Evolutionary conservation across 495 filamentous ascomycete genomes (phyloP).

Genomic region (Neurospora cerealis): DNA sequence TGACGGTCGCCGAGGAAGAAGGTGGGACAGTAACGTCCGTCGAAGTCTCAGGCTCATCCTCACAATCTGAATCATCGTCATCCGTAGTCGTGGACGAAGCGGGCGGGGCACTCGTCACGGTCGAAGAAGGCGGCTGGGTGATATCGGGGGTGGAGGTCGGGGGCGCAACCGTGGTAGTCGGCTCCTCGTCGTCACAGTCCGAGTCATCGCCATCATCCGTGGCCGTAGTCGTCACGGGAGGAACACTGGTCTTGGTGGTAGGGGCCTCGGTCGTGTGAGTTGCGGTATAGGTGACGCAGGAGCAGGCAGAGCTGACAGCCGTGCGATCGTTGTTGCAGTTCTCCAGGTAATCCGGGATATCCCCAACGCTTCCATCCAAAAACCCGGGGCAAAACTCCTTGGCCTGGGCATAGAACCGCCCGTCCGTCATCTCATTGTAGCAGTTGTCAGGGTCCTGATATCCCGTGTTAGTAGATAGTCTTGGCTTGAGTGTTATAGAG

Average conservation of each 20-base stretch:
- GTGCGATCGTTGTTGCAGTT: conserved; percentile 15
- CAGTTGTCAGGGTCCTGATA: conserved; percentile 22
- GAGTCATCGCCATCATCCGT: not conserved
- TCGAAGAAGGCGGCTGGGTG: not conserved
- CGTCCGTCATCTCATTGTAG: conserved; percentile 21
- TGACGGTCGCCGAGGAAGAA: not conserved
- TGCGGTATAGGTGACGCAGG: conserved; percentile 25
- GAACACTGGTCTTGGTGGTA: not conserved
- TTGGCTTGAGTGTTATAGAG: not conserved
- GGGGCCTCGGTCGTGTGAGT: conserved; percentile 7
- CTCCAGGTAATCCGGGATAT: conserved; percentile 17
- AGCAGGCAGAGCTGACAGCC: conserved; percentile 27
- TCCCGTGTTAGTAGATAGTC: not conserved
- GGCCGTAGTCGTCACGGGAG: not conserved
- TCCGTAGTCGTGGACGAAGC: conserved; percentile 16
- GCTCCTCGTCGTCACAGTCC: not conserved
- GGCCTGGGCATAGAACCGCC: conserved; percentile 10
- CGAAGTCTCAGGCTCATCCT: not conserved
- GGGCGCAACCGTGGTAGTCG: not conserved
- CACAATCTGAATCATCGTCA: not conserved
- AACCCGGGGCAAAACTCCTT: conserved; percentile 17
- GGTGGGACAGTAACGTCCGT: not conserved
- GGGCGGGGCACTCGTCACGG: not conserved
- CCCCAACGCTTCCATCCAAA: conserved; percentile 14
- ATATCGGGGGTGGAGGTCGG: not conserved